phyloP scores from a whole-genome alignment of 139 green algal species.

The Coelastrella sp. region DNA sequence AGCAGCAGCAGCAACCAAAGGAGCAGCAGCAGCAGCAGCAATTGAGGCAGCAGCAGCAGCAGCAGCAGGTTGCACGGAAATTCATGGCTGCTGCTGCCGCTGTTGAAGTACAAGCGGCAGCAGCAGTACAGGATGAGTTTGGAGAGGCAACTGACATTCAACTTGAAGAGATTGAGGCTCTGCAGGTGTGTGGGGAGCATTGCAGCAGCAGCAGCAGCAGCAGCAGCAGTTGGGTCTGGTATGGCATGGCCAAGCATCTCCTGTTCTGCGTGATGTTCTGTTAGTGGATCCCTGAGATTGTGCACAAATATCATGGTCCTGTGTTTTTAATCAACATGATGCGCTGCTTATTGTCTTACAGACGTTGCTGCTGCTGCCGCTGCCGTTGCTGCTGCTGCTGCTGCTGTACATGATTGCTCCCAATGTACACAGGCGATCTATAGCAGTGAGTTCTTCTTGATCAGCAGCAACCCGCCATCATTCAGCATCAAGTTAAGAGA shows the following conservation, averaged over 20 bases:
- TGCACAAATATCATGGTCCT: too few species aligned
- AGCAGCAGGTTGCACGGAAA: not conserved
- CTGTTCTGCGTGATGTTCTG: too few species aligned
- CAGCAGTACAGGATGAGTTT: conserved; percentile 9
- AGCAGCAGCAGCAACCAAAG: conserved; percentile 12
- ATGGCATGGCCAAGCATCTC: too few species aligned
- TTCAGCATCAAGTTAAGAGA: conserved; percentile 54
- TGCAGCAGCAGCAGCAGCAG: too few species aligned
- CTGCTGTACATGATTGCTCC: not conserved
- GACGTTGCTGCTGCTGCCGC: not conserved
- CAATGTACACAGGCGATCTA: conserved; percentile 35
- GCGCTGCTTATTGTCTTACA: not conserved
- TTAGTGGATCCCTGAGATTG: too few species aligned
- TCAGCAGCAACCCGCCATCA: conserved; percentile 36
- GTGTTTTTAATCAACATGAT: too few species aligned
- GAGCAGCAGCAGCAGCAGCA: conserved; percentile 8
- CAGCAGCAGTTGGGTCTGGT: too few species aligned
- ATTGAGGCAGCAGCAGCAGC: not conserved
- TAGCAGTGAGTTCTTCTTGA: conserved; percentile 45
- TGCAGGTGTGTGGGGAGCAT: conserved; percentile 25
- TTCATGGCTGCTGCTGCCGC: not conserved
- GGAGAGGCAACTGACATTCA: conserved; percentile 53
- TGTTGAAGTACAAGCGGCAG: not conserved
- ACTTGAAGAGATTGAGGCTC: conserved; percentile 64
- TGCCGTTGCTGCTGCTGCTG: not conserved